Percentiles rank a stretch among this genome's conserved stretches.
Evolutionary conservation across 2,329 filamentous ascomycete species (phyloP).

Genomic region (Sodiomyces alkalinus): DNA sequence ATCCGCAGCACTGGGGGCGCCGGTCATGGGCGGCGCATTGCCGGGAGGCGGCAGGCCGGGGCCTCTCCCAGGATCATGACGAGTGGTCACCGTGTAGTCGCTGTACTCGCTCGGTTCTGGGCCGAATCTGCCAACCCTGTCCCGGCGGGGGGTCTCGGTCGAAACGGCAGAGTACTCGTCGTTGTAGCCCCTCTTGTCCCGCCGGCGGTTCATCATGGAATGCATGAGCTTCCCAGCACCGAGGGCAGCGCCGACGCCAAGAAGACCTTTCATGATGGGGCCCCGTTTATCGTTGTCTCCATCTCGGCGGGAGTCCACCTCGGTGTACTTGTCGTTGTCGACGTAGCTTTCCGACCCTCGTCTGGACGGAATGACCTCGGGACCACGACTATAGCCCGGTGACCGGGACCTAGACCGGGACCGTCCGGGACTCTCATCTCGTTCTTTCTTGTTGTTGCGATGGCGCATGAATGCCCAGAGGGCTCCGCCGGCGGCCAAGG

Average conservation of each 20-base stretch:
- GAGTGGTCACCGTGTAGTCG: slow-evolving; percentile 27
- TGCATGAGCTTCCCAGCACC: slow-evolving; percentile 49
- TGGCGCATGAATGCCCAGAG: slow-evolving; percentile 28
- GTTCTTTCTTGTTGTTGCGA: slow-evolving; percentile 23
- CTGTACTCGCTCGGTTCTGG: slow-evolving; percentile 34
- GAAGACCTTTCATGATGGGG: slow-evolving; percentile 44
- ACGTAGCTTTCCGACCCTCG: slow-evolving; percentile 40
- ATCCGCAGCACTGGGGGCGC: slow-evolving; percentile 30
- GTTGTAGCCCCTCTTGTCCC: slow-evolving; percentile 28
- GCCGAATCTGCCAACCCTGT: slow-evolving; percentile 21
- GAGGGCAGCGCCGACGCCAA: slow-evolving; percentile 43
- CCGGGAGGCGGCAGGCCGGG: slow-evolving; percentile 32
- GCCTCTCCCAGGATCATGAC: slow-evolving; percentile 17
- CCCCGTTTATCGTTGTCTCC: slow-evolving; percentile 17
- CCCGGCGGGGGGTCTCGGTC: slow-evolving; percentile 42
- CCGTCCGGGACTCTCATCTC: slow-evolving; percentile 22
- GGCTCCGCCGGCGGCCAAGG: slow-evolving; percentile 36
- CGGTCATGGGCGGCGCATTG: slow-evolving; percentile 23
- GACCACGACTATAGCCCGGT: slow-evolving; percentile 20
- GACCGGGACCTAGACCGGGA: slow-evolving; percentile 21
- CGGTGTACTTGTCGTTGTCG: slow-evolving; percentile 50
- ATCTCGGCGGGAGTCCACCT: slow-evolving; percentile 20
- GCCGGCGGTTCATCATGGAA: slow-evolving; percentile 38
- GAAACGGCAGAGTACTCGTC: slow-evolving; percentile 50
- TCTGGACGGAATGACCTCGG: slow-evolving; percentile 37